Conservation (phyloP, 768 basidiomycete genomes). For the Agaricus sinodeliciosus region DNA sequence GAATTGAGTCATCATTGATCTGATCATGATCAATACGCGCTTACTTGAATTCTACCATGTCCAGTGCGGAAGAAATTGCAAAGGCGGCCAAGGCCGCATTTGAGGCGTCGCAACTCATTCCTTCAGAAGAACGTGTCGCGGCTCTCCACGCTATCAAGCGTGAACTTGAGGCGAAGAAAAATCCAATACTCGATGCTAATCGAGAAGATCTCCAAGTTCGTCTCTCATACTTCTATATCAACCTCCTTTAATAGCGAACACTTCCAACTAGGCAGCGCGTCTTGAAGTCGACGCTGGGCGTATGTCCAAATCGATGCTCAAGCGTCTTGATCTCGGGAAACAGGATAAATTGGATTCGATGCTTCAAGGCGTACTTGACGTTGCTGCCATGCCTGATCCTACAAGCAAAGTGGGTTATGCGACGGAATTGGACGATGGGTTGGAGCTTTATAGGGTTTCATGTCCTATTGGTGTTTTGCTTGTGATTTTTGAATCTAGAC, state of each 20-base stretch:
- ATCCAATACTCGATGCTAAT: constrained; percentile 76
- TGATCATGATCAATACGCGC: background rate
- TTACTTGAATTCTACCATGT: constrained; percentile 13
- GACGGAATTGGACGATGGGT: constrained; percentile 75
- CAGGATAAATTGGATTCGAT: constrained; percentile 93
- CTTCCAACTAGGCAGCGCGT: constrained; percentile 56
- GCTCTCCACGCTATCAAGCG: constrained; percentile 68
- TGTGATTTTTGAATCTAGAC: constrained; percentile 95
- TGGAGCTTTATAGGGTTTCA: constrained; percentile 89
- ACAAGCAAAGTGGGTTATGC: constrained; percentile 86
- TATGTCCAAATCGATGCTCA: constrained; percentile 79
- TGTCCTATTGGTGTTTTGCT: constrained; percentile 96
- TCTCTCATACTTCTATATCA: background rate
- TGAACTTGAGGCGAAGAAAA: constrained; percentile 58
- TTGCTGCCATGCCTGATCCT: constrained; percentile 80
- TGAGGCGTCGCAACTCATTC: constrained; percentile 77
- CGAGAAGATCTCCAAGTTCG: constrained; percentile 69
- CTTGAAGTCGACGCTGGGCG: constrained; percentile 74
- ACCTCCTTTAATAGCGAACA: too few species aligned
- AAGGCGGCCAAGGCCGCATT: constrained; percentile 78
- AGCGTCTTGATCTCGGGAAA: constrained; percentile 71
- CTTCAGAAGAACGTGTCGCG: constrained; percentile 55
- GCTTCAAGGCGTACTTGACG: constrained; percentile 85
- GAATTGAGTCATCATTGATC: constrained; percentile 4
- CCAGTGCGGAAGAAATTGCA: constrained; percentile 50